Evolutionary conservation across 2,329 filamentous ascomycete genomes (phyloP), one percentile per base, ranked within the genome.

Genomic region (Aspergillus hiratsukae): DNA sequence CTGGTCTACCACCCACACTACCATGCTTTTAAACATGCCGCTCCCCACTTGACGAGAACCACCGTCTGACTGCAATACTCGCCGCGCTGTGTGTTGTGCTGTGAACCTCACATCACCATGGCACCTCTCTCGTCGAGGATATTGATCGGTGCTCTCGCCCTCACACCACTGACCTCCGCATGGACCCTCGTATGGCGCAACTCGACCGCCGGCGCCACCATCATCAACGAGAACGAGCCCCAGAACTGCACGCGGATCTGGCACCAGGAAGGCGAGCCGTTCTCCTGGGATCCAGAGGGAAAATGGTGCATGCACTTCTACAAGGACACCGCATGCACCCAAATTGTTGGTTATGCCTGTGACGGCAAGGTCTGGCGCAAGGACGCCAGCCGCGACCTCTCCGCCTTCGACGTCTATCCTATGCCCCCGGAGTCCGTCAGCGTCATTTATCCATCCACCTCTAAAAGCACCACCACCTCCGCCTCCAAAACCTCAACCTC

Each of bases 101-200:
- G 23, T 11, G 31, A 35, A 14, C 41, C 21, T 59, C 55, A 9
- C 19, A 37, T 25, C 48, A 51, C 2, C 21, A 61, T 61, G 59
- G 45, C 48, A 28, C 54, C 40, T 37, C 21, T 37, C 17, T 37
- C 43, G 2, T 11, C 48, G 4, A 37, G 31, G 31, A 17, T 17
- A 37, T 25, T 56, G 23, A 48, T 51, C 5, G n/a, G 37, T 23
- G 35, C 53, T 19, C 8, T 55, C 48, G 40, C 35, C 29, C n/a
- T 49, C 31, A 11, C 49, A 5, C 48, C 52, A 8, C 7, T 43
- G 23, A 49, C 52, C 3, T 40, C 52, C 9, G 56, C 58, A n/a
- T 62, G 60, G 60, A 58, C 56, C 3, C 29, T 62, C 19, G 23
- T 50, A n/a, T 62, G 58, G 58, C 49, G 56, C 11, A 62, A 62